Base-by-base conservation (phyloP, 192 early-diverging fungal genomes). In the Allomyces arbusculus region DNA sequence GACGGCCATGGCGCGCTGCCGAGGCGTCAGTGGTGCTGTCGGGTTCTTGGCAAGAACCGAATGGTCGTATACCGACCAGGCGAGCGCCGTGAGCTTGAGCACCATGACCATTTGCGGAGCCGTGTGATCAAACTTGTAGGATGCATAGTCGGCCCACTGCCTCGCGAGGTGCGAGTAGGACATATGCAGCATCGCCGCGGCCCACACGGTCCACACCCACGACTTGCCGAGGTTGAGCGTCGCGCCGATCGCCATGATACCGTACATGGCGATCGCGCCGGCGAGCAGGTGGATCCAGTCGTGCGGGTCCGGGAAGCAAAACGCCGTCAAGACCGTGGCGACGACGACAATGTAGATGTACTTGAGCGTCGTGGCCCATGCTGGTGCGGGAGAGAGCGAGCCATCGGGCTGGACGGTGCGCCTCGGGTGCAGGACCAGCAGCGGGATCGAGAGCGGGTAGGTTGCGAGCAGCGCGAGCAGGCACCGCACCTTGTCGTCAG, bases 31-130 rank as follows among this genome's bases (percentile, higher is more conserved):
- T 7, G 33, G 33, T 7, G 33, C 33, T 7, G 33, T 8, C 33
- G 33, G 33, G 25, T 24, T 14, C 28, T 24, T 11, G 10, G 33
- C 33, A 23, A 24, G 63, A 23, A 40, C 61, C 65, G 9, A 23
- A 24, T 90, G 91, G 69, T 96, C 93, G 68, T 82, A 77, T 12
- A 90, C 81, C 62, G 82, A 84, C 75, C 87, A 96, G 0, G 90
- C 91, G 76, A 89, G 90, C 11, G 86, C 85, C 22, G 91, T 89
- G 55, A 92, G 71, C 69, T 94, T 94, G 66, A 94, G 93, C n/a
- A 91, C 86, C 63, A 94, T 75, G 24, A 95, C 81, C 95, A 98
- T 98, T 74, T 92, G 87, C 2, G 91, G 89, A 14, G 90, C 89
- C 11, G 95, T 90, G 65, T 87, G 78, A 76, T 98, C 93, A 70